These are phyloP conservation scores for Rhizopus delemar DNA, from an alignment of 371 early-diverging fungal species.

Conservation along the genomic window DNA sequence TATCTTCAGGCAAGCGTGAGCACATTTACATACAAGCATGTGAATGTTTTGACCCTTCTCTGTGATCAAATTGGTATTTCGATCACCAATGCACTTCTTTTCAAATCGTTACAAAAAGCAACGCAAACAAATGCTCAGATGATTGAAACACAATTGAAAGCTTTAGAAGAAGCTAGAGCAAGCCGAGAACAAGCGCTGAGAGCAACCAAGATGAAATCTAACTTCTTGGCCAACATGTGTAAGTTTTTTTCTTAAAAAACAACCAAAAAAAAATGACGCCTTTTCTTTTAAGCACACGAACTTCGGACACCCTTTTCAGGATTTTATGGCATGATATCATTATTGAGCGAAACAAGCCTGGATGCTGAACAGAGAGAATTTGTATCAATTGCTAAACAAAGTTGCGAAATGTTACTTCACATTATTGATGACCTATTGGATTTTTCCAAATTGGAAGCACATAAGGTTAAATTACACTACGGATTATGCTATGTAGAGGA, in stretches of 20 bases:
- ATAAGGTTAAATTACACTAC: conserved; percentile 59
- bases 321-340: conserved; percentile 59
- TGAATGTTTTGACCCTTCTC: conserved; percentile 55
- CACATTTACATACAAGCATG: conserved; percentile 55
- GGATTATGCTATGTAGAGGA: conserved; percentile 58
- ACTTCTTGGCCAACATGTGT: conserved; percentile 65
- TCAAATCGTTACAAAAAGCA: conserved; percentile 49
- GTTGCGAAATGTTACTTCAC: conserved; percentile 61
- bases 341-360: conserved; percentile 55
- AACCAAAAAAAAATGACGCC: neutral
- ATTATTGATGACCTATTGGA: conserved; percentile 66
- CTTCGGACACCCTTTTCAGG: conserved; percentile 61
- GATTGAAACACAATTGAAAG: conserved; percentile 43
- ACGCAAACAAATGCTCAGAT: conserved; percentile 41
- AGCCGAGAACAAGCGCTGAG: conserved; percentile 47
- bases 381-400: conserved; percentile 62
- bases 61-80: conserved; percentile 68
- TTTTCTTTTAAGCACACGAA: conserved; percentile 37
- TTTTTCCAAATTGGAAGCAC: conserved; percentile 65
- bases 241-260: conserved; percentile 11
- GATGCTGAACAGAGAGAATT: conserved; percentile 61
- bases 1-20: conserved; percentile 59
- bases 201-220: conserved; percentile 50
- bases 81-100: conserved; percentile 59
- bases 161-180: conserved; percentile 44